Base-by-base conservation (phyloP, 768 basidiomycete species). In the Chiua virens region DNA sequence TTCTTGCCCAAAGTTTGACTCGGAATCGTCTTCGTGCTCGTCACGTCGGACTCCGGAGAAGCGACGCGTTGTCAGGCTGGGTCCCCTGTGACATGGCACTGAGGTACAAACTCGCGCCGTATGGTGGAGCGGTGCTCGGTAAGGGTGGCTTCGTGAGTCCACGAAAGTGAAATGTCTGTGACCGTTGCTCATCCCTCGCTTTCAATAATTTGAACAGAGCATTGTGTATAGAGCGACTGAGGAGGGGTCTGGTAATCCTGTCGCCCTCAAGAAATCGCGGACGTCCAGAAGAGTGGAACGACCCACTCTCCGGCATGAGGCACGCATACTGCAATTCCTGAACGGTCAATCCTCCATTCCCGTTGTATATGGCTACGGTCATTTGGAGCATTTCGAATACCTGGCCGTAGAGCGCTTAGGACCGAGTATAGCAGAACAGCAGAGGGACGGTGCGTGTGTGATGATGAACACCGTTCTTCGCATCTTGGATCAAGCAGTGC, bases 321-420 rank as follows among this genome's bases (percentile, higher is more conserved):
- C 40, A 23, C 54, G 60, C 20, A 41, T 71, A 13, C 54, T 71
- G 15, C 62, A 64, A 35, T 49, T 64, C 10, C 57, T 73, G 14
- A 37, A 62, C 57, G 68, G 67, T 18, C 70, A 70, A 27, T 50
- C 57, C 5, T 62, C 67, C 8, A 70, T 73, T 37, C 72, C 71
- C 8, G 41, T 32, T n/a, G 39, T 71, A 13, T 61, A 65, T 58
- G 70, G 59, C 15, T 69, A 69, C 45, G 65, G 64, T 38, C 67
- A 57, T 21, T 51, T 65, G n/a, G 47, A 55, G 13, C 68, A 72
- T 54, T 73, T 73, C 41, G 72, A 73, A 53, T 72, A 65, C 49
- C 21, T 71, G n/a, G 60, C 70, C 34, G 60, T 71, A 59, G 67
- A 50, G 22, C 28, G 14, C 14, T 38, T 42, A 9, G 50, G 50